Conservation (phyloP, 2,329 filamentous ascomycete species). For the Ustulina deusta region DNA sequence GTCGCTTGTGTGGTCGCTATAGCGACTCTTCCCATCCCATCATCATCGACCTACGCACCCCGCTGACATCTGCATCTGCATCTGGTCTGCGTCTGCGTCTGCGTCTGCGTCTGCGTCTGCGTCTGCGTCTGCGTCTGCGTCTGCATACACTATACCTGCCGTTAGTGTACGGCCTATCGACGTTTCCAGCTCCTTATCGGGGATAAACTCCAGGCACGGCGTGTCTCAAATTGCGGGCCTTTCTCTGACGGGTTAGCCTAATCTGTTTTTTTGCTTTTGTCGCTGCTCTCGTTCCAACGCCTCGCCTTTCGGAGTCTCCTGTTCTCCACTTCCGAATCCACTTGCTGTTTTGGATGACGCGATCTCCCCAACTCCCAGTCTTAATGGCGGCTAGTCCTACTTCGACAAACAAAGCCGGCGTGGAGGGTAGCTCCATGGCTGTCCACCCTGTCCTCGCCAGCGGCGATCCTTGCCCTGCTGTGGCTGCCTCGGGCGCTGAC, state of each 20-base stretch:
- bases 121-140: not conserved
- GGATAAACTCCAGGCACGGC: constrained; percentile 1
- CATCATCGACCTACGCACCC: constrained; percentile 7
- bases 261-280: not conserved
- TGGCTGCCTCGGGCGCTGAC: constrained; percentile 38
- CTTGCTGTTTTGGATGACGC: constrained; percentile 18
- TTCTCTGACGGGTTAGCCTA: constrained; percentile 3
- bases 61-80: constrained; percentile 11
- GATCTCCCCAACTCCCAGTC: constrained; percentile 6
- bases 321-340: constrained; percentile 8
- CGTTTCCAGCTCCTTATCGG: not conserved
- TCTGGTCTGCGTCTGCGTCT: not conserved
- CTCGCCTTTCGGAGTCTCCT: constrained; percentile 2
- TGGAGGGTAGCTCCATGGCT: constrained; percentile 41
- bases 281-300: not conserved
- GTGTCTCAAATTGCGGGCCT: constrained; percentile 1
- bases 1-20: constrained; percentile 3
- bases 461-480: constrained; percentile 45
- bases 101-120: not conserved
- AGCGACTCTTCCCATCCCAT: constrained; percentile 6
- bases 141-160: too few relatives aligned
- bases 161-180: too few relatives aligned
- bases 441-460: constrained; percentile 43
- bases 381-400: constrained; percentile 32
- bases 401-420: constrained; percentile 43